Evolutionary conservation across 139 green algal genomes (phyloP).

Genomic region (Deuterostichococcus epilithicus): DNA sequence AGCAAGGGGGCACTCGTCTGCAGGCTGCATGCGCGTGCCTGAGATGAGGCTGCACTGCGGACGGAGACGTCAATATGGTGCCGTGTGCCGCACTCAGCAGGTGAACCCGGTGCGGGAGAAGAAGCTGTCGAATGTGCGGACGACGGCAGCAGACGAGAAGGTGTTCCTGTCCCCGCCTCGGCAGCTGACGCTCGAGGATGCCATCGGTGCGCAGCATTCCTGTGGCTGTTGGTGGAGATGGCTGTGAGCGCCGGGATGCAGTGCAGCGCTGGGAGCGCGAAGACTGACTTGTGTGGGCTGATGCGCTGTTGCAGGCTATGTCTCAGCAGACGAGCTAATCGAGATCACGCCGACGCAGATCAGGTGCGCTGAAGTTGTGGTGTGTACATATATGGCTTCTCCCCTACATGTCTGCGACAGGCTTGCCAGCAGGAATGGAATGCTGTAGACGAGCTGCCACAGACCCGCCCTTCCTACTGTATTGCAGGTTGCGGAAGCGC

Average conservation of each 20-base stretch:
- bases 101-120: conserved; percentile 83
- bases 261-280: neutral
- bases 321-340: conserved; percentile 80
- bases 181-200: conserved; percentile 72
- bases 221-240: neutral
- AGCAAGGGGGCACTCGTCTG: neutral
- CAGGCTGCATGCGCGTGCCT: neutral
- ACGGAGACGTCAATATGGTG: too few relatives aligned
- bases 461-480: neutral
- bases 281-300: too few relatives aligned
- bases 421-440: too few relatives aligned
- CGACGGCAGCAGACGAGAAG: conserved; percentile 66
- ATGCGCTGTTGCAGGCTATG: conserved; percentile 43
- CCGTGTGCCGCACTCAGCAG: neutral
- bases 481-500: conserved; percentile 13
- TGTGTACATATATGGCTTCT: neutral
- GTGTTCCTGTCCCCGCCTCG: conserved; percentile 48
- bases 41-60: neutral
- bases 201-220: conserved; percentile 55
- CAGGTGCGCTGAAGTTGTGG: neutral
- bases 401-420: too few relatives aligned
- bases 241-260: neutral
- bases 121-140: conserved; percentile 82
- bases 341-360: conserved; percentile 57
- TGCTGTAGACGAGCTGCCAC: too few relatives aligned